phyloP scores from a whole-genome alignment of 2,329 filamentous ascomycete genomes.

The Fusarium metavorans region DNA sequence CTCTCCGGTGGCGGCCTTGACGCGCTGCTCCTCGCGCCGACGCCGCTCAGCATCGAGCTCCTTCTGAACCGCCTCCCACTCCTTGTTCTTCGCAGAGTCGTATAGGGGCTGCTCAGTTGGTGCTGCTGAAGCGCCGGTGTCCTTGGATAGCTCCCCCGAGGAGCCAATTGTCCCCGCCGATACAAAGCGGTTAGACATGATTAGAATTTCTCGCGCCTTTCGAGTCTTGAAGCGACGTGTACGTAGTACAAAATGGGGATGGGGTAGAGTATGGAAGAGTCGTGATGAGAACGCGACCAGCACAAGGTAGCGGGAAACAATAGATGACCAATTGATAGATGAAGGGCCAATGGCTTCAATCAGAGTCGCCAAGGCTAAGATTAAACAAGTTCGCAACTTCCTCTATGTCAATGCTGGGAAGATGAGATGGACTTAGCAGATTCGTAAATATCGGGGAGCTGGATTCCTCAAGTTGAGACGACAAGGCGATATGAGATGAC shows the following conservation, averaged over 20 bases:
- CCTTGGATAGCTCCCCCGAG: slow-evolving; percentile 40
- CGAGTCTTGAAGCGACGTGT: neutral
- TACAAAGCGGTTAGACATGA: slow-evolving; percentile 68
- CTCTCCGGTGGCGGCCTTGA: slow-evolving; percentile 54
- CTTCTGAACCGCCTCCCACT: slow-evolving; percentile 74
- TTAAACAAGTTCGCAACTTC: too few relatives aligned
- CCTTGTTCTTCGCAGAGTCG: slow-evolving; percentile 48
- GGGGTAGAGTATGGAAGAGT: neutral
- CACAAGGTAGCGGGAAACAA: neutral
- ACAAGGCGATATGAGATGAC: neutral
- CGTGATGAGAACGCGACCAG: neutral
- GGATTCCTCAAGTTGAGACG: neutral
- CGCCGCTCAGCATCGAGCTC: slow-evolving; percentile 72
- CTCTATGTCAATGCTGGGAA: neutral
- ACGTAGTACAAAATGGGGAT: neutral
- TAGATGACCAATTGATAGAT: neutral
- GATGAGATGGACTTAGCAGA: neutral
- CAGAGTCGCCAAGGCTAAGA: neutral
- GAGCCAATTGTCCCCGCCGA: slow-evolving; percentile 63
- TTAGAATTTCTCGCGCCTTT: neutral
- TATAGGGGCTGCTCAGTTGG: slow-evolving; percentile 30
- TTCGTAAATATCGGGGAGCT: neutral
- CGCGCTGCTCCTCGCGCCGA: slow-evolving; percentile 64
- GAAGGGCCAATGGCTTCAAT: neutral
- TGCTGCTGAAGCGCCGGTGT: slow-evolving; percentile 18